A percentile compares a stretch with the other conserved stretches of the same genome.
Conservation (phyloP, 176 grass and related monocot species). For the Zea mays region Zm-B73-REFERENCE-NAM-5.0 NC_050100.1:204176001-204176500, state of each 20-base stretch:
- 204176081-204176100: constrained; percentile 24
- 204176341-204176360: constrained; percentile 61
- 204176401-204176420: constrained; percentile 26
- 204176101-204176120: constrained; percentile 24
- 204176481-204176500: constrained; percentile 40
- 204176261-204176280: constrained; percentile 55
- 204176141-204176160: constrained; percentile 25
- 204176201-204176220: constrained; percentile 37
- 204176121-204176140: constrained; percentile 16
- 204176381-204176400: constrained; percentile 22
- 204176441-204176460: constrained; percentile 52
- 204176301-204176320: constrained; percentile 77
- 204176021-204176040: constrained; percentile 4
- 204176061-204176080: background rate
- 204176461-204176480: constrained; percentile 71
- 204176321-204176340: constrained; percentile 44
- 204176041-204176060: constrained; percentile 12
- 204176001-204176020: background rate
- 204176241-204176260: constrained; percentile 73
- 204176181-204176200: constrained; percentile 14
- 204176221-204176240: constrained; percentile 65
- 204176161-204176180: background rate
- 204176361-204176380: constrained; percentile 36
- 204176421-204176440: constrained; percentile 65
- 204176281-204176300: constrained; percentile 50